Evolutionary conservation across 1,139 yeast genomes (phyloP).

Genomic region (Keqinozyma sinolaborantium): DNA sequence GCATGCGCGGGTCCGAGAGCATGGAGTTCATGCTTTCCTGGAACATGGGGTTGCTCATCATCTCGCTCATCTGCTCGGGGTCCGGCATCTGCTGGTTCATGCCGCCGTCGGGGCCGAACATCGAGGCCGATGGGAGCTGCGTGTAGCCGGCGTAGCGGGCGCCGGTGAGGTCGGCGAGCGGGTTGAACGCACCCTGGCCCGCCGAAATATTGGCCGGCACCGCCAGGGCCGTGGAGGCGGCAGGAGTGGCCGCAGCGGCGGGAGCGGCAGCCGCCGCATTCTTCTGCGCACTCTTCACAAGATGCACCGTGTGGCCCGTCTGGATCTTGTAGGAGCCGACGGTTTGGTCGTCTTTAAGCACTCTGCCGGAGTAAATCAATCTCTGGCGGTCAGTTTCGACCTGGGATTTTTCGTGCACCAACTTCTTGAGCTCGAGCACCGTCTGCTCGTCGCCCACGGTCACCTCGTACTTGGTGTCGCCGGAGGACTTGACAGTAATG

Average conservation of each 20-base stretch:
- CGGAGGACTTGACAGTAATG: slow-evolving; percentile 47
- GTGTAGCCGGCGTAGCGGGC: slow-evolving; percentile 94
- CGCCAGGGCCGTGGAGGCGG: slow-evolving; percentile 12
- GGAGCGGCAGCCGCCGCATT: slow-evolving; percentile 19
- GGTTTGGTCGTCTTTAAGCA: slow-evolving; percentile 78
- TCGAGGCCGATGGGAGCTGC: slow-evolving; percentile 79
- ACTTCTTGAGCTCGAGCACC: slow-evolving; percentile 65
- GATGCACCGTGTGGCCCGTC: slow-evolving; percentile 81
- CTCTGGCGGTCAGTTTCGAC: slow-evolving; percentile 78
- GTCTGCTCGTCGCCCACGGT: slow-evolving; percentile 51
- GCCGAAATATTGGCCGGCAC: slow-evolving; percentile 79
- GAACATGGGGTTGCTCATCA: slow-evolving; percentile 79
- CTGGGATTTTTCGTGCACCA: slow-evolving; percentile 55
- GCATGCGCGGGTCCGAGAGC: slow-evolving; percentile 75
- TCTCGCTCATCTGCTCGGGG: slow-evolving; percentile 65
- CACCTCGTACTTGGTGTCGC: slow-evolving; percentile 76
- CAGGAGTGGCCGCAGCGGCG: slow-evolving; percentile 15
- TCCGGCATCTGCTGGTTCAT: slow-evolving; percentile 65
- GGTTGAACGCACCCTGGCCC: slow-evolving; percentile 87
- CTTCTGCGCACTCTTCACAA: slow-evolving; percentile 64
- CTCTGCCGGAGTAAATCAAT: slow-evolving; percentile 90
- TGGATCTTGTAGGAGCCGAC: slow-evolving; percentile 76
- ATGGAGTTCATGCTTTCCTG: slow-evolving; percentile 79
- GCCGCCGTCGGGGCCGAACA: slow-evolving; percentile 97
- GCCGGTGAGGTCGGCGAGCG: slow-evolving; percentile 87